Evolutionary conservation across 2,329 filamentous ascomycete genomes (phyloP).

Genomic region (Aspergillus pseudonomiae): DNA sequence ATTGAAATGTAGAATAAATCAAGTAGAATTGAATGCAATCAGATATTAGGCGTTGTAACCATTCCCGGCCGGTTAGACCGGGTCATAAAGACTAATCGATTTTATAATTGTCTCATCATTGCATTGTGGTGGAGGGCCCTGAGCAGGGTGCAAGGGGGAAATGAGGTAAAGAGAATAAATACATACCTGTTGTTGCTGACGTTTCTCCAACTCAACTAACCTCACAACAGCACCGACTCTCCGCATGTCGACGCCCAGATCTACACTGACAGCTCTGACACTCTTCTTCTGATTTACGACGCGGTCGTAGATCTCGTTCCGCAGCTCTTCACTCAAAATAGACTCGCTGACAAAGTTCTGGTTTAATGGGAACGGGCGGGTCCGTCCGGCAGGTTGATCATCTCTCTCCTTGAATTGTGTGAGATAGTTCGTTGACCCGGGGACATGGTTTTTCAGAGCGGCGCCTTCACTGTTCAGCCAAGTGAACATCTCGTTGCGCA

Average conservation of each 20-base stretch:
- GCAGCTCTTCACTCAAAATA: constrained; percentile 72
- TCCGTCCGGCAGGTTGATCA: neutral
- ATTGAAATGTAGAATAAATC: constrained; percentile 7
- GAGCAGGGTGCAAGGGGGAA: constrained; percentile 10
- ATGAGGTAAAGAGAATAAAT: constrained; percentile 20
- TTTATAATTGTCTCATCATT: constrained; percentile 73
- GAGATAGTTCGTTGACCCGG: constrained; percentile 38
- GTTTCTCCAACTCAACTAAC: constrained; percentile 82
- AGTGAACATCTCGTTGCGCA: constrained; percentile 58
- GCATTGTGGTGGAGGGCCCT: constrained; percentile 13
- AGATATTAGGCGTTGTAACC: constrained; percentile 58
- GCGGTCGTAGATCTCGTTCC: constrained; percentile 72
- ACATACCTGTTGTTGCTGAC: constrained; percentile 75
- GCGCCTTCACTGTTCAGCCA: constrained; percentile 56
- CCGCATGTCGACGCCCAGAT: constrained; percentile 77
- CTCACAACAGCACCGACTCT: constrained; percentile 83
- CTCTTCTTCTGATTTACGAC: constrained; percentile 68
- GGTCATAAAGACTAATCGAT: constrained; percentile 99
- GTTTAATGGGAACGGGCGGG: constrained; percentile 75
- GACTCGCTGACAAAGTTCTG: constrained; percentile 68
- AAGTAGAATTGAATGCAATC: constrained; percentile 20
- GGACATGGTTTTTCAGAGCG: constrained; percentile 33
- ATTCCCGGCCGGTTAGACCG: constrained; percentile 53
- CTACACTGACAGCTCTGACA: constrained; percentile 75
- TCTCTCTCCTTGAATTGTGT: constrained; percentile 16